These are phyloP conservation scores for Candida stauntonica DNA, from an alignment of 805 yeast species.

Conservation along the genomic window DNA sequence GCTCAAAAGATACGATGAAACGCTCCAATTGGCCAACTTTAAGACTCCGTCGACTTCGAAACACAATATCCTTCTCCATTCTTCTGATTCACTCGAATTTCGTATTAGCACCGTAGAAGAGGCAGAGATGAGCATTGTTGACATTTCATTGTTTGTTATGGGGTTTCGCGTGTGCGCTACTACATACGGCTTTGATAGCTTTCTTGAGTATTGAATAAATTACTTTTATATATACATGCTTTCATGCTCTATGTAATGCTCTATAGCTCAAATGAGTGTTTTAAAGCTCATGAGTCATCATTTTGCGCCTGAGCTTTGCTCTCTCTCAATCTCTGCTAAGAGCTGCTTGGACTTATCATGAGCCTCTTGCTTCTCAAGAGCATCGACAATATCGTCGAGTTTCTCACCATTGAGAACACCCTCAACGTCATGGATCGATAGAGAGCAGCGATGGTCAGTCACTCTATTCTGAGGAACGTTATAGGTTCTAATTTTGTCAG, in stretches of 20 bases:
- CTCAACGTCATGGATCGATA: constrained; percentile 68
- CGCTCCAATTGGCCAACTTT: constrained; percentile 60
- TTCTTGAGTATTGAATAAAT: too few species aligned
- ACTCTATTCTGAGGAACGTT: constrained; percentile 89
- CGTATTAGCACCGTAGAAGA: too few species aligned
- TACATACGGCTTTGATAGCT: too few species aligned
- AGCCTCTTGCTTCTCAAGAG: constrained; percentile 43
- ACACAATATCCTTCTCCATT: constrained; percentile 26
- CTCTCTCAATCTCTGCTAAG: constrained; percentile 15
- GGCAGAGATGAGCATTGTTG: too few species aligned
- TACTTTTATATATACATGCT: too few species aligned
- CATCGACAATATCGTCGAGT: constrained; percentile 52
- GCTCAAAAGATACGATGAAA: constrained; percentile 43
- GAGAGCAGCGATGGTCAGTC: constrained; percentile 91
- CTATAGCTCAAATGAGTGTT: too few species aligned
- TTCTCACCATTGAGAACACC: constrained; percentile 59
- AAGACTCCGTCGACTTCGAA: constrained; percentile 28
- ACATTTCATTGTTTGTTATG: neutral
- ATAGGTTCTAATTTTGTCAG: constrained; percentile 91
- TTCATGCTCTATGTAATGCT: too few species aligned
- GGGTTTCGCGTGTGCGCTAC: too few species aligned
- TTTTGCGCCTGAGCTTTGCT: constrained; percentile 5
- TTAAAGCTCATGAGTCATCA: too few species aligned
- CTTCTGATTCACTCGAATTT: neutral
- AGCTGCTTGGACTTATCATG: constrained; percentile 37